Percentiles rank a stretch among this genome's conserved stretches.
These are phyloP conservation scores for Nannizzia gypsea DNA, from an alignment of 2,329 filamentous ascomycete genomes.

Conservation along the genomic window DNA sequence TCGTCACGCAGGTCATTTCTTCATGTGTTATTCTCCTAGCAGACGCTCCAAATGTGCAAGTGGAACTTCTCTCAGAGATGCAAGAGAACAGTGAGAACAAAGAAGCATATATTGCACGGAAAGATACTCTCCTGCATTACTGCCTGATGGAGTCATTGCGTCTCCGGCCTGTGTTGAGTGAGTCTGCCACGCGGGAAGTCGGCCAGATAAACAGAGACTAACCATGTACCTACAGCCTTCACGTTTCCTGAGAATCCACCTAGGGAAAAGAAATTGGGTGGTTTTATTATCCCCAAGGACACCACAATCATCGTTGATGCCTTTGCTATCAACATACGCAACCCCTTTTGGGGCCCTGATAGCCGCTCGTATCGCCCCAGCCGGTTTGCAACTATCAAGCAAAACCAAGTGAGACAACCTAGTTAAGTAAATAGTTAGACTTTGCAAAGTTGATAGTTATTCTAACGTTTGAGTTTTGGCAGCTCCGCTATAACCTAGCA, in stretches of 20 bases:
- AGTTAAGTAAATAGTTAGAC: no score
- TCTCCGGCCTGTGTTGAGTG: conserved; percentile 15
- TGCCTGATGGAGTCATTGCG: conserved; percentile 33
- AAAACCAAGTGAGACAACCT: not conserved
- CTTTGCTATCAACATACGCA: conserved; percentile 32
- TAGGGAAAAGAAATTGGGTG: conserved; percentile 18
- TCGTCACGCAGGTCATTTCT: conserved; percentile 32
- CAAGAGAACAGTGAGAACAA: not conserved
- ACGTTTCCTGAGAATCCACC: not conserved
- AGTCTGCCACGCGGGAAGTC: not conserved
- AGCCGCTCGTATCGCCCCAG: conserved; percentile 24
- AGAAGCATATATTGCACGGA: not conserved
- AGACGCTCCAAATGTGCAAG: conserved; percentile 16
- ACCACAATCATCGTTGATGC: conserved; percentile 36
- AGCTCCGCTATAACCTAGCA: conserved; percentile 3
- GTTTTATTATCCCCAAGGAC: conserved; percentile 27
- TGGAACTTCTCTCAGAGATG: not conserved
- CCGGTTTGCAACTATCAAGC: conserved; percentile 11
- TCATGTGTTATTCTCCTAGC: conserved; percentile 37
- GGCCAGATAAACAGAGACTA: not conserved
- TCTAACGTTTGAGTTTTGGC: not conserved
- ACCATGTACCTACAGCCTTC: not conserved
- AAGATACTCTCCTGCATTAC: conserved; percentile 18
- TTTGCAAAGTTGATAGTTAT: not conserved
- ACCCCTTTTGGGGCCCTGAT: conserved; percentile 32